A percentile compares a stretch with the other conserved stretches of the same genome.
These are phyloP conservation scores for Hypoxylon sp. DNA, from an alignment of 2,329 filamentous ascomycete species.

Conservation along the genomic window DNA sequence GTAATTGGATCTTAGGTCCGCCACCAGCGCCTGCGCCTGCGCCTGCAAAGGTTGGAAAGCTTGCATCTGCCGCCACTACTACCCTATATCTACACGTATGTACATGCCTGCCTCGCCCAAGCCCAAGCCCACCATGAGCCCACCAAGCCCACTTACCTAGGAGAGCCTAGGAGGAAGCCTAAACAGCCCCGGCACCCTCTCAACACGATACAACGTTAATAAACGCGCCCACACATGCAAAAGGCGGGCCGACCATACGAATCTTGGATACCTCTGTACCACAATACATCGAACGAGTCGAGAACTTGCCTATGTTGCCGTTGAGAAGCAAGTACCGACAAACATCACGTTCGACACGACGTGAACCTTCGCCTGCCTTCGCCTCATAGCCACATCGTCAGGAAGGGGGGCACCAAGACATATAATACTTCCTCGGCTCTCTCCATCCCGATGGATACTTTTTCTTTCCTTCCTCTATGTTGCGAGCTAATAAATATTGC, in stretches of 20 bases:
- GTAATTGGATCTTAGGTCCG: constrained; percentile 4
- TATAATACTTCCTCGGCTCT: constrained; percentile 24
- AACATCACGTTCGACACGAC: constrained; percentile 17
- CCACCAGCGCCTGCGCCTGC: constrained; percentile 29
- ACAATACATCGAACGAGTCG: constrained; percentile 16
- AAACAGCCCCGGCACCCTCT: constrained; percentile 22
- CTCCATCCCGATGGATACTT: constrained; percentile 8
- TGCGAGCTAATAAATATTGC: neutral
- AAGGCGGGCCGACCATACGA: constrained; percentile 33
- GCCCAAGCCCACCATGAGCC: constrained; percentile 1
- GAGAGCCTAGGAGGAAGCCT: constrained; percentile 34
- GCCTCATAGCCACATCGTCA: constrained; percentile 33
- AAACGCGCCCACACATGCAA: constrained; percentile 38
- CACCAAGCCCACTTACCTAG: constrained; percentile 32
- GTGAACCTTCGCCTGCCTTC: constrained; percentile 32
- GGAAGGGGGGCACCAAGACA: constrained; percentile 19
- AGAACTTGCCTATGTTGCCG: neutral
- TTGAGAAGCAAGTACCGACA: constrained; percentile 22
- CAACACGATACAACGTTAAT: constrained; percentile 36
- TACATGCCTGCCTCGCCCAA: neutral
- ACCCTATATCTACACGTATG: constrained; percentile 3
- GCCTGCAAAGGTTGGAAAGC: constrained; percentile 22
- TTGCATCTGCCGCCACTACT: constrained; percentile 34
- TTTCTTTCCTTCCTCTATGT: neutral
- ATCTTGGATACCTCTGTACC: constrained; percentile 19